phyloP scores from a whole-genome alignment of 495 filamentous ascomycete species.

The Parachaetomium inaequale region DNA sequence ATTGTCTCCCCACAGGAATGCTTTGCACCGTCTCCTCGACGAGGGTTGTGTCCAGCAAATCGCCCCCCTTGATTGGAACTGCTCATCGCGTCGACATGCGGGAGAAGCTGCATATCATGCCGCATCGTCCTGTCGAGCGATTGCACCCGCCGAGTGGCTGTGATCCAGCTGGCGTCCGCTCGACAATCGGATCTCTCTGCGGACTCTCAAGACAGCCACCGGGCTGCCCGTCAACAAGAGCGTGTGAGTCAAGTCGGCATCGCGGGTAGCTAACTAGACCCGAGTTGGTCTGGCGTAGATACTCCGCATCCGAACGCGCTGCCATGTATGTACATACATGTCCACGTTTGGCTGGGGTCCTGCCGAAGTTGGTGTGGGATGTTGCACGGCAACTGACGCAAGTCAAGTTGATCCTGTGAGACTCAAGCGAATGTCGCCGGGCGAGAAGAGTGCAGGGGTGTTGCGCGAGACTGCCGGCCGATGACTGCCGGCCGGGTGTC shows the following conservation, averaged over 20 bases:
- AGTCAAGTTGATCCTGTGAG: slow-evolving; percentile 26
- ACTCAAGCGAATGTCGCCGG: not conserved
- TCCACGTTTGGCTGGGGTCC: too few species aligned
- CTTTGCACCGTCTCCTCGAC: slow-evolving; percentile 5
- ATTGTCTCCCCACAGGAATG: slow-evolving; percentile 19
- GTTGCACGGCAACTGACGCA: slow-evolving; percentile 21
- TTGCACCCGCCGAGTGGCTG: slow-evolving; percentile 16
- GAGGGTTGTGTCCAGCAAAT: slow-evolving; percentile 4
- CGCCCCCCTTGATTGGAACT: slow-evolving; percentile 22
- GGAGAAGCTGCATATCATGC: slow-evolving; percentile 30
- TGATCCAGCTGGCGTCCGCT: not conserved
- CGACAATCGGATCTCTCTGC: slow-evolving; percentile 10
- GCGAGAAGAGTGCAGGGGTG: not conserved
- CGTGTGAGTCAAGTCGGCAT: slow-evolving; percentile 18
- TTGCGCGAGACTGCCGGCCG: not conserved
- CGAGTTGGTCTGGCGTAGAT: slow-evolving; percentile 4
- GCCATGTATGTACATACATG: too few species aligned
- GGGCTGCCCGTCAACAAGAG: not conserved
- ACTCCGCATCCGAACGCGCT: slow-evolving; percentile 30
- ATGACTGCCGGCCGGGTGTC: slow-evolving; percentile 1
- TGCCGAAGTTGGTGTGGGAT: too few species aligned
- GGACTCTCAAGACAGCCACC: not conserved
- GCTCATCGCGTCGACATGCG: slow-evolving; percentile 25
- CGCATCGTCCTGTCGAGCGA: slow-evolving; percentile 24
- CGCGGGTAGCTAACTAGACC: slow-evolving; percentile 1